These are phyloP conservation scores for Ogataea degrootiae DNA, from an alignment of 805 yeast species.

Conservation along the genomic window DNA sequence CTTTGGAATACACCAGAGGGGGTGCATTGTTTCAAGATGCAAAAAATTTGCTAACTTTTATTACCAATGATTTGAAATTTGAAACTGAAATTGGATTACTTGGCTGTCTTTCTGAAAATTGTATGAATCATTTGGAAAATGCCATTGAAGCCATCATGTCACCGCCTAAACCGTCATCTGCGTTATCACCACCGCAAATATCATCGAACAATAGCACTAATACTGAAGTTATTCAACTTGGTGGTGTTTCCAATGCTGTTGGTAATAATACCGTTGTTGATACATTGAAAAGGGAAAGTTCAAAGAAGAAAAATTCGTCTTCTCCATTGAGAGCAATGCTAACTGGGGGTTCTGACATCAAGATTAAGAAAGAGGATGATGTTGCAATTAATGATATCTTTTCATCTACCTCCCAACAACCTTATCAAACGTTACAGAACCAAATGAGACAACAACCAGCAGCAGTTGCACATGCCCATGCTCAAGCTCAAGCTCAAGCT, in stretches of 20 bases:
- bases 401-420: slow-evolving; percentile 13
- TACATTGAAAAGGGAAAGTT: slow-evolving; percentile 14
- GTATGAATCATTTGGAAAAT: slow-evolving; percentile 51
- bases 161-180: slow-evolving; percentile 32
- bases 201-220: neutral
- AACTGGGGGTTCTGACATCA: neutral
- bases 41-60: slow-evolving; percentile 48
- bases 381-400: slow-evolving; percentile 32
- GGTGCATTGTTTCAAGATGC: slow-evolving; percentile 75
- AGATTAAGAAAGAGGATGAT: slow-evolving; percentile 17
- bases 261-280: slow-evolving; percentile 4
- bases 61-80: slow-evolving; percentile 44
- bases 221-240: too few relatives aligned
- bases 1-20: slow-evolving; percentile 76
- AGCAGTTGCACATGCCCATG: slow-evolving; percentile 9
- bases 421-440: slow-evolving; percentile 18
- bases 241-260: neutral
- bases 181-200: slow-evolving; percentile 4
- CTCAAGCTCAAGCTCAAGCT: slow-evolving; percentile 3
- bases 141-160: slow-evolving; percentile 60
- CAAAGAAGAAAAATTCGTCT: slow-evolving; percentile 11
- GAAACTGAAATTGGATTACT: slow-evolving; percentile 53
- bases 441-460: slow-evolving; percentile 19
- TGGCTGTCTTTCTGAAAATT: slow-evolving; percentile 55
- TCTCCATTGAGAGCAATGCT: slow-evolving; percentile 21